Evolutionary conservation across 441 rosid species (phyloP).

Genomic region (Geranium incanum): DNA sequence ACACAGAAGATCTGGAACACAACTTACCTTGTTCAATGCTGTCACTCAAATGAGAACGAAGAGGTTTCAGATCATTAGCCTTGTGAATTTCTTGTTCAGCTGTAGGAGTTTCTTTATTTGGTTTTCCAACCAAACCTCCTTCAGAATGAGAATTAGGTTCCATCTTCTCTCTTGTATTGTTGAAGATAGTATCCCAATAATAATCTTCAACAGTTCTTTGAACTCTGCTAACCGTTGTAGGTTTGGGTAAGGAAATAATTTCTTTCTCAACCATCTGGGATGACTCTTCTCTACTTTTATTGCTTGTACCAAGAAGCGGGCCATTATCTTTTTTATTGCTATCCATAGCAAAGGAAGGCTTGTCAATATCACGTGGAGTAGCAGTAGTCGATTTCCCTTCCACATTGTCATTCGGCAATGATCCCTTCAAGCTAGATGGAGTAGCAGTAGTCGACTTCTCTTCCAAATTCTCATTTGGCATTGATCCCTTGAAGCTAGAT

Average conservation of each 20-base stretch:
- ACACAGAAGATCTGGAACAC: slow-evolving; percentile 4
- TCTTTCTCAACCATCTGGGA: slow-evolving; percentile 20
- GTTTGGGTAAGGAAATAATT: slow-evolving; percentile 8
- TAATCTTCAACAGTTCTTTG: slow-evolving; percentile 23
- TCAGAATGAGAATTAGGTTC: slow-evolving; percentile 20
- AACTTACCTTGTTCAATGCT: slow-evolving; percentile 27
- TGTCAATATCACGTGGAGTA: slow-evolving; percentile 17
- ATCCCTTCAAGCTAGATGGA: too few species aligned
- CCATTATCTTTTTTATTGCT: slow-evolving; percentile 19
- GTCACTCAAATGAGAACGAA: slow-evolving; percentile 24
- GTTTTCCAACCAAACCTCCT: slow-evolving; percentile 19
- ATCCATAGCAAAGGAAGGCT: slow-evolving; percentile 21
- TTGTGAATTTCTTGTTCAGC: slow-evolving; percentile 23
- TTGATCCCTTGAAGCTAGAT: slow-evolving; percentile 28
- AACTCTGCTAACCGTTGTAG: slow-evolving; percentile 11
- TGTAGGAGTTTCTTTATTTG: slow-evolving; percentile 18
- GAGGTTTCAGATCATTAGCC: slow-evolving; percentile 31
- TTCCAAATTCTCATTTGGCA: slow-evolving; percentile 23
- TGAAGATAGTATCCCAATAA: slow-evolving; percentile 6
- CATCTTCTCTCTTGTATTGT: slow-evolving; percentile 22
- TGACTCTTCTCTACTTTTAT: slow-evolving; percentile 18
- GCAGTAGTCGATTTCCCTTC: not conserved
- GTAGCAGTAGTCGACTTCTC: slow-evolving; percentile 10
- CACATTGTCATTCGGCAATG: too few species aligned
- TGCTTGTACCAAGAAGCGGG: slow-evolving; percentile 12